A percentile compares a stretch with the other conserved stretches of the same genome.
Evolutionary conservation across 2,329 filamentous ascomycete genomes (phyloP).

Genomic region (Lasiodiplodia citricola): DNA sequence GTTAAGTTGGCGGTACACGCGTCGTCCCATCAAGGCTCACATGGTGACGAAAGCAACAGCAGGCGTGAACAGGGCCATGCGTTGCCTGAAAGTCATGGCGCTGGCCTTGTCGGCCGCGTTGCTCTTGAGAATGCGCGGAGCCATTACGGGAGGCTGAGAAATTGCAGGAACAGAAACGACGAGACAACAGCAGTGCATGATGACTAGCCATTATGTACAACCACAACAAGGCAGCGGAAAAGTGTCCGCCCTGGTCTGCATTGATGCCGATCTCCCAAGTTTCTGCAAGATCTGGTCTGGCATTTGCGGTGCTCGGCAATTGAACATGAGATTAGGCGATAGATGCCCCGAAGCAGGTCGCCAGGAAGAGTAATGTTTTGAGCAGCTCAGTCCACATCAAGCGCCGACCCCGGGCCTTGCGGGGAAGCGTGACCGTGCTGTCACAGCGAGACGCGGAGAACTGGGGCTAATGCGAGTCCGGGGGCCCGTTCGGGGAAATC

Average conservation of each 20-base stretch:
- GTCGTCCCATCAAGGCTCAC: background rate
- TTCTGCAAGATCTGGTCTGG: background rate
- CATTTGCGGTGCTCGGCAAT: background rate
- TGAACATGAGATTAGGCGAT: slow-evolving; percentile 14
- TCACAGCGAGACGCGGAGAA: slow-evolving; percentile 14
- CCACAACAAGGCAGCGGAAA: background rate
- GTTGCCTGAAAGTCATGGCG: slow-evolving; percentile 8
- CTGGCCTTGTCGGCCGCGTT: slow-evolving; percentile 11
- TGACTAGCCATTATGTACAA: slow-evolving; percentile 12
- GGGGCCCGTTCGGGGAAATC: slow-evolving; percentile 13
- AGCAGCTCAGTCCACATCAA: slow-evolving; percentile 15
- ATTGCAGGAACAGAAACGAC: background rate
- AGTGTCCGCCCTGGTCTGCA: background rate
- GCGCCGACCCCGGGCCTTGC: slow-evolving; percentile 10
- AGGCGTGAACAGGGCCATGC: slow-evolving; percentile 18
- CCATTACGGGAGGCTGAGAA: background rate
- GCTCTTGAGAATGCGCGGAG: background rate
- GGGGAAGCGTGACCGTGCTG: slow-evolving; percentile 13
- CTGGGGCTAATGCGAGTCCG: slow-evolving; percentile 14
- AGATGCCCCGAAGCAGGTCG: slow-evolving; percentile 17
- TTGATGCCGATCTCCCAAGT: background rate
- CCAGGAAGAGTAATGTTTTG: background rate
- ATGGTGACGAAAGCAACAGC: slow-evolving; percentile 22
- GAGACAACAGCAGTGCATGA: background rate
- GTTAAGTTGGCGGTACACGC: background rate